These are phyloP conservation scores for Trifolium repens DNA, from an alignment of 306 rosid genomes.

Conservation along the genomic window DNA sequence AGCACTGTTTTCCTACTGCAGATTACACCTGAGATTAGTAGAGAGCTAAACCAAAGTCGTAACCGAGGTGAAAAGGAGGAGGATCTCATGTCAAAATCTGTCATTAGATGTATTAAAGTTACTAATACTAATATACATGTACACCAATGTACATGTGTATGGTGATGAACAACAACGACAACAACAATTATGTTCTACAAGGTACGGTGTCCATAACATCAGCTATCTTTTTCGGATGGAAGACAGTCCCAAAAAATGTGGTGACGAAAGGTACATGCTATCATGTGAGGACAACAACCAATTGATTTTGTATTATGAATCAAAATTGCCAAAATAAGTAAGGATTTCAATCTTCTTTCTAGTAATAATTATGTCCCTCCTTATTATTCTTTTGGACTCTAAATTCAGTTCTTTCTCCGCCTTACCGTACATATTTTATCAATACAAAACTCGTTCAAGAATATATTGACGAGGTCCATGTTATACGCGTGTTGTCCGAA, in stretches of 20 bases:
- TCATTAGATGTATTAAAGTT: too few relatives aligned
- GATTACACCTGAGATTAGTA: constrained; percentile 89
- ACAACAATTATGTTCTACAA: background rate
- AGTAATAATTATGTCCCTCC: background rate
- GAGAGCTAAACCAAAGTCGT: constrained; percentile 78
- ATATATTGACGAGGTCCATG: background rate
- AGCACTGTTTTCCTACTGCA: constrained; percentile 46
- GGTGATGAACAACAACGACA: background rate
- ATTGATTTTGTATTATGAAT: background rate
- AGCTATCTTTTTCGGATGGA: background rate
- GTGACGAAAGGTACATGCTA: background rate
- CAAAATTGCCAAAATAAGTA: too few relatives aligned
- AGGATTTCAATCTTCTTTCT: background rate
- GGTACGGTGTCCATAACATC: constrained; percentile 3
- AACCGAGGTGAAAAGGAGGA: constrained; percentile 92
- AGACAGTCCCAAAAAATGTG: background rate
- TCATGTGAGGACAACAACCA: background rate
- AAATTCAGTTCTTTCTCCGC: background rate
- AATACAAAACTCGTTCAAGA: background rate
- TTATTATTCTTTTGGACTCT: background rate
- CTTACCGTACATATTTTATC: background rate
- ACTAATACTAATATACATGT: background rate
- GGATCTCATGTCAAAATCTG: constrained; percentile 61
- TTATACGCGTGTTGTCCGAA: background rate
- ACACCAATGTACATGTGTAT: background rate